These are phyloP conservation scores for Helicostylum pulchrum DNA, from an alignment of 192 early-diverging fungal genomes.

Conservation along the genomic window DNA sequence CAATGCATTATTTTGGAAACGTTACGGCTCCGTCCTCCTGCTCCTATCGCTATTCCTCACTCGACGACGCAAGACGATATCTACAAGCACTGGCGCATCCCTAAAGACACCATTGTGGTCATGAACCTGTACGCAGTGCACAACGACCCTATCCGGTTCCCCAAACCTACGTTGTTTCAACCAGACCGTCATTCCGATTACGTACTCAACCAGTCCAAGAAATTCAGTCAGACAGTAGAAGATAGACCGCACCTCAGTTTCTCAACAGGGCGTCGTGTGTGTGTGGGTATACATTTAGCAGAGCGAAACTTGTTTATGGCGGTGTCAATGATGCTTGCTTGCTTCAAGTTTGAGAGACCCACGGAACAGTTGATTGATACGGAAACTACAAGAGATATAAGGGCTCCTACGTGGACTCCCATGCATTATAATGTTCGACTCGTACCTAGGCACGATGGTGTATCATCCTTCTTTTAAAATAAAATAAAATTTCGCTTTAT, in stretches of 20 bases:
- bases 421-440: constrained; percentile 26
- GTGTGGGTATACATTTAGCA: constrained; percentile 39
- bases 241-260: constrained; percentile 34
- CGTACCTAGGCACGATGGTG: constrained; percentile 20
- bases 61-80: constrained; percentile 28
- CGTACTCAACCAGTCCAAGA: not conserved
- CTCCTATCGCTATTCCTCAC: constrained; percentile 35
- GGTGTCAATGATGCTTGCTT: constrained; percentile 16
- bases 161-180: constrained; percentile 44
- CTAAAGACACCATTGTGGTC: constrained; percentile 47
- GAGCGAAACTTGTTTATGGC: constrained; percentile 33
- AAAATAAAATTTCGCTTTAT: too few relatives aligned
- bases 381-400: constrained; percentile 4
- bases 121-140: constrained; percentile 58
- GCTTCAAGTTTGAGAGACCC: constrained; percentile 25
- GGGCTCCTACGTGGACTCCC: constrained; percentile 23
- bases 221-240: constrained; percentile 11
- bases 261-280: constrained; percentile 34
- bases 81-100: constrained; percentile 47
- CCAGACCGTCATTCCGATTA: constrained; percentile 47
- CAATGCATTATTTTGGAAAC: constrained; percentile 39
- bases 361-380: constrained; percentile 8
- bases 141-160: constrained; percentile 35
- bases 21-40: constrained; percentile 28
- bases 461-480: constrained; percentile 5